These are phyloP conservation scores for Coemansia sp. DNA, from an alignment of 192 early-diverging fungal species.

Conservation along the genomic window DNA sequence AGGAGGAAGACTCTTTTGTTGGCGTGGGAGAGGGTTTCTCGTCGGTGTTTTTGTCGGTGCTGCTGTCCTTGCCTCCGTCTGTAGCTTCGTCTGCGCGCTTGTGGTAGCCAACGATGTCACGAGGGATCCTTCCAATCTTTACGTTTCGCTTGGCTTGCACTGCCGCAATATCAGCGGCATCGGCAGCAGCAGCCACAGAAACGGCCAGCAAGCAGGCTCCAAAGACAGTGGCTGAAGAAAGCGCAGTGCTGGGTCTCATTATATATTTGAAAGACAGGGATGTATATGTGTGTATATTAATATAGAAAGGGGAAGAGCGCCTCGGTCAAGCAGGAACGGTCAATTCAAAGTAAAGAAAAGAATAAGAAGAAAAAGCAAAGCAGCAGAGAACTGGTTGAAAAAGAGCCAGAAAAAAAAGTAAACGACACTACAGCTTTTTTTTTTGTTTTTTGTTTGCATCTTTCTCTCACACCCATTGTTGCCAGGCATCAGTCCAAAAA, in stretches of 20 bases:
- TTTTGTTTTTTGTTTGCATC: neutral
- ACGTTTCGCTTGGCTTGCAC: neutral
- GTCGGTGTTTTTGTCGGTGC: neutral
- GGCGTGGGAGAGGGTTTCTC: neutral
- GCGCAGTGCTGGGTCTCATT: neutral
- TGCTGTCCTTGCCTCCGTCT: too few species aligned
- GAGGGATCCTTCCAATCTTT: conserved; percentile 13
- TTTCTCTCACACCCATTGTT: neutral
- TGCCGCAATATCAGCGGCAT: neutral
- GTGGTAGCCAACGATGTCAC: neutral
- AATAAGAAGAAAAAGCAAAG: neutral
- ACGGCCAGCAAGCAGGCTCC: neutral
- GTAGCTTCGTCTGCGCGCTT: conserved; percentile 2
- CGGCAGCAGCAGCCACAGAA: neutral
- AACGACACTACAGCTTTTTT: neutral
- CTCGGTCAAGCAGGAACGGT: neutral
- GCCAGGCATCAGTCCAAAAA: conserved; percentile 4
- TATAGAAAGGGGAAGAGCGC: neutral
- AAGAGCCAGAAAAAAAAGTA: conserved; percentile 1
- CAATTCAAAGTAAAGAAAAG: neutral
- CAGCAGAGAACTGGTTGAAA: conserved; percentile 9
- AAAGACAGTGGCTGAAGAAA: neutral
- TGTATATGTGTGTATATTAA: neutral
- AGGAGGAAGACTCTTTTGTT: neutral
- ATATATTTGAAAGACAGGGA: neutral